Base-by-base conservation (phyloP, 768 basidiomycete species). In the Russula vinacea region DNA sequence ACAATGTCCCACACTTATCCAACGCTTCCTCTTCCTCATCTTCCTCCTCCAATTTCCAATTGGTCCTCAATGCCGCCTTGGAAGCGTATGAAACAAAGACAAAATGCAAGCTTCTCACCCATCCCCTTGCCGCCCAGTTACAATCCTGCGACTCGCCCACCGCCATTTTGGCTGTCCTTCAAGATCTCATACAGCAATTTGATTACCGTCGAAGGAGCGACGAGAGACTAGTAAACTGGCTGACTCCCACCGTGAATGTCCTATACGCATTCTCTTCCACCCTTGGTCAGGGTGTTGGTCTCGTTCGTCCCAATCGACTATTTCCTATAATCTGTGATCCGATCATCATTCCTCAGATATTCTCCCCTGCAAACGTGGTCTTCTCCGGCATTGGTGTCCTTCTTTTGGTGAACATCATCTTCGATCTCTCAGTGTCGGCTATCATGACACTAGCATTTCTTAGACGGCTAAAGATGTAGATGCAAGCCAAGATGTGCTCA, bases 51-150 rank as follows among this genome's bases (percentile, higher is more conserved):
- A 17, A 45, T 42, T 54, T 54, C 8, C 52, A 35, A 32, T 45
- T 24, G 1, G 14, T 60, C 26, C 33, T 62, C 13, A 19, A 62
- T 56, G 45, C 37, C 13, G 61, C 54, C 35, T 32, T 62, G 24
- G 55, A 19, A 2, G 22, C 19, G 2, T 62, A 26, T 44, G 42
- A 44, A 19, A 44, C 17, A 5, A 44, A 44, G 42, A 44, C 42
- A 19, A 44, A 44, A 44, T 19, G 6, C 17, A 44, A 44, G 17
- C 42, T 44, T 44, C 17, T 44, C 42, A 19, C 17, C 6, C 42
- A 44, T 44, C 42, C 42, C 4, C 17, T 44, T 7, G 17, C 42
- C 42, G 17, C 42, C 42, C 42, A 19, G 19, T 17, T 44, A 19
- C 42, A 44, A 16, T 44, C 19, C 42, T 44, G 42, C 19, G 42